Percentiles rank a stretch among this genome's conserved stretches.
These are phyloP conservation scores for Hylodesmum podocarpum DNA, from an alignment of 306 rosid species.

Conservation along the genomic window DNA sequence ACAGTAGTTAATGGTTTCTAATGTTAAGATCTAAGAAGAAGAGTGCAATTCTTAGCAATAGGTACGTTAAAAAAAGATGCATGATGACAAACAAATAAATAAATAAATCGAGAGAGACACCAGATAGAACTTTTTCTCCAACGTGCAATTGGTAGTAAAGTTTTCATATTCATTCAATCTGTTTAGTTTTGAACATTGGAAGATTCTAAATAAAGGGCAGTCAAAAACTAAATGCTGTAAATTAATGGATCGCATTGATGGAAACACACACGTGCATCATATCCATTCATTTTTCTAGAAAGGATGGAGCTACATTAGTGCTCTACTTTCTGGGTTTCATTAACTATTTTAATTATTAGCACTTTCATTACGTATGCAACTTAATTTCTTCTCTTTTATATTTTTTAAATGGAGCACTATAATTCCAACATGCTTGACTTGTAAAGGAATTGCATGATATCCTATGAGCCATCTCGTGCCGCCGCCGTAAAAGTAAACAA, in stretches of 20 bases:
- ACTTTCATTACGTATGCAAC: background rate
- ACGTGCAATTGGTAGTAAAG: background rate
- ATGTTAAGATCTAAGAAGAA: background rate
- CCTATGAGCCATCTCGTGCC: background rate
- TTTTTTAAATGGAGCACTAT: background rate
- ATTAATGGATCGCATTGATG: background rate
- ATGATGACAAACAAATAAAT: background rate
- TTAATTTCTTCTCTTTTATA: background rate
- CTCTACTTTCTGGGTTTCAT: background rate
- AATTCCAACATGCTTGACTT: background rate
- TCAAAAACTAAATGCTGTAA: constrained; percentile 2
- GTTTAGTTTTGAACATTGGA: background rate
- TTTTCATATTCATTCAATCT: background rate
- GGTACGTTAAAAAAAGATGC: background rate
- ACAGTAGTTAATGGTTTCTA: background rate
- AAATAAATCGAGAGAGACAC: background rate
- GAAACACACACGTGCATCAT: background rate
- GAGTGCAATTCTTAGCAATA: background rate
- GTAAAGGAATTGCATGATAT: background rate
- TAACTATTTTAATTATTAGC: background rate
- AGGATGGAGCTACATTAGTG: background rate
- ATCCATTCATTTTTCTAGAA: background rate
- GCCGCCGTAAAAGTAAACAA: background rate
- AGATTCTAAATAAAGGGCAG: background rate
- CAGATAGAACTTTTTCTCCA: background rate